These are phyloP conservation scores for Monilinia laxa DNA, from an alignment of 2,329 filamentous ascomycete species.

Conservation along the genomic window DNA sequence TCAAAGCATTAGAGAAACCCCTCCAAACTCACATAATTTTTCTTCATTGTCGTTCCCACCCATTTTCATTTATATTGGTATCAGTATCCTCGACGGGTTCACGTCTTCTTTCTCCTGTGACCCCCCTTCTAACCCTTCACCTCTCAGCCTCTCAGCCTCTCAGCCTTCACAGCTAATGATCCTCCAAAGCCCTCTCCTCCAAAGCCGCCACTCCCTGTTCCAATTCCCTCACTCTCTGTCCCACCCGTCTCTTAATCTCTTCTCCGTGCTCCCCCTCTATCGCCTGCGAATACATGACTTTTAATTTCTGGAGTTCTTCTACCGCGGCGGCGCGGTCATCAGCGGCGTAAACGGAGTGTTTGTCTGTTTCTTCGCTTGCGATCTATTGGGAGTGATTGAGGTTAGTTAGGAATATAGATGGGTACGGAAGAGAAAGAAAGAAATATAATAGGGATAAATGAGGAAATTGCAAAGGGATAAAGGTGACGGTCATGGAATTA, in stretches of 20 bases:
- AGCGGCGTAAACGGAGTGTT: conserved; percentile 47
- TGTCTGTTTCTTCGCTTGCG: conserved; percentile 48
- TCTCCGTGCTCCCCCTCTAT: conserved; percentile 42
- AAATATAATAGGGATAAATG: too few species aligned
- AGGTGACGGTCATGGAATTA: background rate
- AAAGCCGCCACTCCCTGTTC: conserved; percentile 45
- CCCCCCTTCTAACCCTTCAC: background rate
- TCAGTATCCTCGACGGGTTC: background rate
- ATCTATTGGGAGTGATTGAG: conserved; percentile 34
- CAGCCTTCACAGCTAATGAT: conserved; percentile 25
- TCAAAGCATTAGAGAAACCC: background rate
- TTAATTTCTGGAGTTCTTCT: conserved; percentile 45
- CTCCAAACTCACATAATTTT: background rate
- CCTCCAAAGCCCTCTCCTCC: conserved; percentile 44
- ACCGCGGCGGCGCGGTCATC: conserved; percentile 48
- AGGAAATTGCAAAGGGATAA: too few species aligned
- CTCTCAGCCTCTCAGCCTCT: too few species aligned
- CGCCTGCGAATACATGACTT: conserved; percentile 38
- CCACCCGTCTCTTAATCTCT: conserved; percentile 47
- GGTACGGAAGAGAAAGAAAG: too few species aligned
- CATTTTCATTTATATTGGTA: background rate
- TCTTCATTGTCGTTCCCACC: background rate
- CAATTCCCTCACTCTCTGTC: conserved; percentile 48
- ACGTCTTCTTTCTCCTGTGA: background rate
- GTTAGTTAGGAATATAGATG: background rate